A percentile compares a stretch with the other conserved stretches of the same genome.
These are phyloP conservation scores for Tillandsia fasciculata DNA, from an alignment of 176 grass and related monocot species.

Conservation along the genomic window DNA sequence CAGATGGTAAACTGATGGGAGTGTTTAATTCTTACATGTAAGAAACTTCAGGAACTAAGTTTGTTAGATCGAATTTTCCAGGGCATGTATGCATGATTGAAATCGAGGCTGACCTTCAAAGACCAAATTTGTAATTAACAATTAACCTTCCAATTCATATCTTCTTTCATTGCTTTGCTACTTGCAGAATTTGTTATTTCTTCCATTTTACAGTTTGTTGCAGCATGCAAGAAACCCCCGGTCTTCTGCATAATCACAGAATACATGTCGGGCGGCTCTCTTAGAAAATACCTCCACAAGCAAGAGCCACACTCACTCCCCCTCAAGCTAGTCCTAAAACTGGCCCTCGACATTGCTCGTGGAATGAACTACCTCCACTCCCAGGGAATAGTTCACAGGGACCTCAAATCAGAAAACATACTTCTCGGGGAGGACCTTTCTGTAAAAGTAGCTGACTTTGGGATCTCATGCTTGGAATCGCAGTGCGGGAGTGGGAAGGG, in stretches of 20 bases:
- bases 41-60: too few species aligned
- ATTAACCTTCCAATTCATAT: neutral
- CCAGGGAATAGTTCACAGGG: constrained; percentile 87
- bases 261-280: constrained; percentile 92
- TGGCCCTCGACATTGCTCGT: constrained; percentile 85
- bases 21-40: too few species aligned
- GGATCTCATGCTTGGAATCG: constrained; percentile 90
- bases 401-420: constrained; percentile 96
- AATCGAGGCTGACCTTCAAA: too few species aligned
- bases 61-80: too few species aligned
- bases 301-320: constrained; percentile 80
- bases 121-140: too few species aligned
- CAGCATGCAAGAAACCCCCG: constrained; percentile 90
- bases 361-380: constrained; percentile 96
- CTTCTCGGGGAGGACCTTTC: constrained; percentile 92
- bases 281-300: constrained; percentile 88
- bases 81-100: too few species aligned
- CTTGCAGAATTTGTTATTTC: neutral
- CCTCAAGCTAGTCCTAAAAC: constrained; percentile 55
- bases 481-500: constrained; percentile 80
- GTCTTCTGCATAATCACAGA: constrained; percentile 96
- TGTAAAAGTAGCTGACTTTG: constrained; percentile 93
- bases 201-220: constrained; percentile 60
- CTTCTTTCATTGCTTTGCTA: neutral
- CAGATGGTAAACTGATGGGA: too few species aligned